Evolutionary conservation across 306 rosid genomes (phyloP).

Genomic region (Prunus mongolica): DNA sequence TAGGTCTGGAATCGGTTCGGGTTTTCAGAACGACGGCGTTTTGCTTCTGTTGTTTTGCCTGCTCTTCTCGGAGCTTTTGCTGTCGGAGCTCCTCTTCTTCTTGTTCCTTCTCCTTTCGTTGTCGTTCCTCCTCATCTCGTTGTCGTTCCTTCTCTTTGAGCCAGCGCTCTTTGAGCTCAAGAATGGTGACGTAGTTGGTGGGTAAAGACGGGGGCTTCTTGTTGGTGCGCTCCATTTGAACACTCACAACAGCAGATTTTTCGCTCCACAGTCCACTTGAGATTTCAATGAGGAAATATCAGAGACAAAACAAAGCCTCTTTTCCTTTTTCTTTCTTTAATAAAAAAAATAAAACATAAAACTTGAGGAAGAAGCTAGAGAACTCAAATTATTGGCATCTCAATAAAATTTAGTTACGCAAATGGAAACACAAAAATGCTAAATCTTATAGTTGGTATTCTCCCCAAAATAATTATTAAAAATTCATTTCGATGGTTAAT

Average conservation of each 20-base stretch:
- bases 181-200: conserved; percentile 52
- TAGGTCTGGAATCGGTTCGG: background rate
- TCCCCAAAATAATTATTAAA: no score
- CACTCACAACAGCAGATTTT: background rate
- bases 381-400: no score
- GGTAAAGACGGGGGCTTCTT: conserved; percentile 33
- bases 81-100: conserved; percentile 13
- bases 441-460: no score
- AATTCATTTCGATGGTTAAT: no score
- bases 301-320: background rate
- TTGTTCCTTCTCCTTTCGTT: background rate
- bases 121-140: background rate
- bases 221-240: conserved; percentile 18
- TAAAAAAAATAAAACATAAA: fast-evolving
- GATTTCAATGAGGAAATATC: background rate
- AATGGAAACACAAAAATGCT: no score
- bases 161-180: conserved; percentile 57
- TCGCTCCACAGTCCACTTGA: background rate
- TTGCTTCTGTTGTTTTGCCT: background rate
- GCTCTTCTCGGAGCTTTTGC: conserved; percentile 2
- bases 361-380: no score
- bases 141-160: conserved; percentile 29
- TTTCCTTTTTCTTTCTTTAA: background rate
- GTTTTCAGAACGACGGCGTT: background rate
- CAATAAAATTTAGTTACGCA: no score